phyloP scores from a whole-genome alignment of 106 monocot genomes.

The Allium cepa region DNA sequence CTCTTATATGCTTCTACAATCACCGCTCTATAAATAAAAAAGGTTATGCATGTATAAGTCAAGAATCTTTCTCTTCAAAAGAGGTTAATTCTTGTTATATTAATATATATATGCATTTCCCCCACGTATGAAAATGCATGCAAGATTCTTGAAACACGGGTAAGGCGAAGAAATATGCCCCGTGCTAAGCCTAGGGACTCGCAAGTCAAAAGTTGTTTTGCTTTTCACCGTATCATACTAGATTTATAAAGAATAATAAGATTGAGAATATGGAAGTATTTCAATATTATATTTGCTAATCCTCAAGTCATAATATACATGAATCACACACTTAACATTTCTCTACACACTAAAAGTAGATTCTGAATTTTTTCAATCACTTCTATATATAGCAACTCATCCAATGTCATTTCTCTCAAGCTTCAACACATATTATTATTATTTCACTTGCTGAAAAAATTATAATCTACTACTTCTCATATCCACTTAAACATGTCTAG shows the following conservation, averaged over 20 bases:
- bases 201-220: constrained; percentile 1
- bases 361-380: background rate
- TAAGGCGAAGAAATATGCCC: background rate
- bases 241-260: background rate
- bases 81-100: background rate
- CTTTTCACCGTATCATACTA: background rate
- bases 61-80: background rate
- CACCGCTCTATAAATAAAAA: background rate
- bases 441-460: background rate
- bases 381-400: background rate
- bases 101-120: background rate
- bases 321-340: background rate
- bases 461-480: background rate
- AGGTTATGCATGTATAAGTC: background rate
- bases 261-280: background rate
- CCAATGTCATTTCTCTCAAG: background rate
- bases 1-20: too few species aligned
- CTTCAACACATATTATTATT: background rate
- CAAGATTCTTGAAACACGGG: background rate
- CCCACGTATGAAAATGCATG: background rate
- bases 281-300: background rate
- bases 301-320: background rate
- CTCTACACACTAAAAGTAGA: background rate
- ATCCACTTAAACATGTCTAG: constrained; percentile 28
- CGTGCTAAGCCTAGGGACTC: background rate